Evolutionary conservation across 2,329 filamentous ascomycete species (phyloP), one percentile per base, ranked within the genome.

Genomic region (Phialophora chinensis): DNA sequence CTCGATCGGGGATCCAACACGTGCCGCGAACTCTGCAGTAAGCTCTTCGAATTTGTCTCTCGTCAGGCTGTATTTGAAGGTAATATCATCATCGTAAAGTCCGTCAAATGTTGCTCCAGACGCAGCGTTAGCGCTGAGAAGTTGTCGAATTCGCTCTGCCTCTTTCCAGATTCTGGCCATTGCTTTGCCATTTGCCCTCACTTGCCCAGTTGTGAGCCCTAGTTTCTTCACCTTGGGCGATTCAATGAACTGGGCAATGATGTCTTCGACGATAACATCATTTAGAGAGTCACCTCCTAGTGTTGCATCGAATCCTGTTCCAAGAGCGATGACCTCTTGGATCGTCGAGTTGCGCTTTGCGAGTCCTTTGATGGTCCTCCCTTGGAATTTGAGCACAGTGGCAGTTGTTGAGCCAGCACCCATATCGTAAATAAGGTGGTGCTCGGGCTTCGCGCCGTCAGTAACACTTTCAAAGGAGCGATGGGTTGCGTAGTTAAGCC

Each of bases 341-440:
- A 99, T 82, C 1, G 93, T 97, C 86, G 98, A 98, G 84, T 97
- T 98, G 83, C 87, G 94, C 78, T 91, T 93, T 71, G 93, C 93
- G 63, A 94, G 81, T 73, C 97, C 94, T 84, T 98, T 99, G 69
- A 98, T 90, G 1, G 86, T 89, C 73, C 90, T 89, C 76, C 91
- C 91, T 78, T 97, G 93, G 81, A 99, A 97, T 74, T 89, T 90
- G 76, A 99, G 81, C 60, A 99, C 83, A 6, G 93, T 95, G 4
- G 94, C 94, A 73, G 92, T 96, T 35, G 94, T 91, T 54, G 92
- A 97, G 4, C 95, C 95, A 72, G 95, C 93, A 72, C 95, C 95
- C 93, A 99, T 98, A 77, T 99, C 95, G 75, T 95, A 99, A 33
- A 99, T 88, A 77, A 99, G 81, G 80, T 99, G 92, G 73, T 93